phyloP scores from a whole-genome alignment of 345 rosid genomes.

The Aquilaria malaccensis region DNA sequence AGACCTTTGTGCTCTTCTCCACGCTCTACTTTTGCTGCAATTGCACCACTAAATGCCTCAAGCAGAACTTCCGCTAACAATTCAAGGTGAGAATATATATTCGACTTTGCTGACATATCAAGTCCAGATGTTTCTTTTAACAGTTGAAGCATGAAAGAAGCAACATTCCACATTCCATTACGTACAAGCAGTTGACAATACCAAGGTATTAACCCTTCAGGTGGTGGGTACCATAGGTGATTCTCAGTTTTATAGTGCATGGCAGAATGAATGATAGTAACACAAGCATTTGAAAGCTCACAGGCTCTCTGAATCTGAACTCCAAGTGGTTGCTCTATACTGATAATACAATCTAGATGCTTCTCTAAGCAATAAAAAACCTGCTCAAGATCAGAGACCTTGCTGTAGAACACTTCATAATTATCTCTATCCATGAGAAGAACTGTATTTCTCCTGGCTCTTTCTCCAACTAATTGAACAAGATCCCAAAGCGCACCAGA shows the following conservation, averaged over 20 bases:
- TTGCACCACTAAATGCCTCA: conserved; percentile 60
- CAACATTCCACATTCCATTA: conserved; percentile 75
- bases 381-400: conserved; percentile 88
- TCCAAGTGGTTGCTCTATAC: conserved; percentile 44
- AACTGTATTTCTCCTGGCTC: conserved; percentile 75
- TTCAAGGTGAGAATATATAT: conserved; percentile 50
- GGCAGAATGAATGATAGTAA: conserved; percentile 50
- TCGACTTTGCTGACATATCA: conserved; percentile 51
- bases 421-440: conserved; percentile 96
- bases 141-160: conserved; percentile 66
- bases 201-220: conserved; percentile 83
- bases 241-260: conserved; percentile 66
- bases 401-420: conserved; percentile 92
- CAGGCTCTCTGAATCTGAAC: conserved; percentile 64
- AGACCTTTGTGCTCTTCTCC: conserved; percentile 67
- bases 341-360: conserved; percentile 62
- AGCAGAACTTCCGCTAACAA: conserved; percentile 63
- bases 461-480: conserved; percentile 85
- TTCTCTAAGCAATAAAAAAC: conserved; percentile 66
- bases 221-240: conserved; percentile 91
- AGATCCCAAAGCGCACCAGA: conserved; percentile 91
- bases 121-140: conserved; percentile 47
- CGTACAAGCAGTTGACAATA: conserved; percentile 57
- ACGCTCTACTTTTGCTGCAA: conserved; percentile 58
- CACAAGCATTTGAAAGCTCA: conserved; percentile 76